Evolutionary conservation across 73 alveolate species (phyloP).

Genomic region (Uronychia binucleata): DNA sequence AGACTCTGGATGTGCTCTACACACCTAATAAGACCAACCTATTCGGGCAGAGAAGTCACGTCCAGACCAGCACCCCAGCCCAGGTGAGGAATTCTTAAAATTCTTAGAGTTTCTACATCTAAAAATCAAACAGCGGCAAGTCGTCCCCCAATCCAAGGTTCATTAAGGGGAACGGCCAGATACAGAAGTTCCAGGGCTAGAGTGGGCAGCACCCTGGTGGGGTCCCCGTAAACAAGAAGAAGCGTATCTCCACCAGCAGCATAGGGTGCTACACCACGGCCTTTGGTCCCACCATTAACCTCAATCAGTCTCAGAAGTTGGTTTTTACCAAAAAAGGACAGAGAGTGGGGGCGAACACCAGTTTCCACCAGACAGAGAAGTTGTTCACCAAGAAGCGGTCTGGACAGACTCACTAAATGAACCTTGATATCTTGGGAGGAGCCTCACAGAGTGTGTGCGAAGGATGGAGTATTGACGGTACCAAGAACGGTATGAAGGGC

Average conservation of each 20-base stretch:
- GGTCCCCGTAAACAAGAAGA: not conserved
- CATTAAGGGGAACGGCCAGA: not conserved
- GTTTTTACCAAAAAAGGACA: not conserved
- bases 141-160: not conserved
- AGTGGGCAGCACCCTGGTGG: not conserved
- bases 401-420: not conserved
- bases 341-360: not conserved
- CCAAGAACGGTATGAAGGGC: no score
- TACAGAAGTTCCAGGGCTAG: not conserved
- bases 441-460: not conserved
- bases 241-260: not conserved
- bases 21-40: not conserved
- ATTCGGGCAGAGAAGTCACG: not conserved
- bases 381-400: not conserved
- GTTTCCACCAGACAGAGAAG: not conserved
- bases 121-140: not conserved
- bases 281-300: not conserved
- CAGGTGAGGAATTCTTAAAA: not conserved
- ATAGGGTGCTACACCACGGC: not conserved
- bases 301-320: not conserved
- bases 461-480: not conserved
- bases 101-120: not conserved
- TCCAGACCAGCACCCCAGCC: not conserved
- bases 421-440: no score
- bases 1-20: not conserved